phyloP scores from a whole-genome alignment of 257 asterid species.

The Lavandula angustifolia region DNA sequence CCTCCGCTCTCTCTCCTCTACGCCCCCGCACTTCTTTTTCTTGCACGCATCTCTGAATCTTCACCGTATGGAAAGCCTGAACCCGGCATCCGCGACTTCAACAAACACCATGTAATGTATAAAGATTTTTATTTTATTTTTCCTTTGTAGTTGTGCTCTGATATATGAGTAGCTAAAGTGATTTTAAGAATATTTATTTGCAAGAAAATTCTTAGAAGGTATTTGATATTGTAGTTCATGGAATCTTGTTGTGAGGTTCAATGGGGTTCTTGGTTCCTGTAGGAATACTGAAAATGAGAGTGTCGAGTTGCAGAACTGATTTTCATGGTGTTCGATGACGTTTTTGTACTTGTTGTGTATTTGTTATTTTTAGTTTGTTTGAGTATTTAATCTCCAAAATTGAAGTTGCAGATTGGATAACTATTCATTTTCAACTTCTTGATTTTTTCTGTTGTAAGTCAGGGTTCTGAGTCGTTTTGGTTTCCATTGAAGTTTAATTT shows the following conservation, averaged over 20 bases:
- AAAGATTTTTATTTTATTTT: not conserved
- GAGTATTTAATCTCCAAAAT: too few species aligned
- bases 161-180: not conserved
- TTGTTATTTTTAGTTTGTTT: too few species aligned
- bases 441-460: too few species aligned
- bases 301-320: slow-evolving; percentile 44
- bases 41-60: slow-evolving; percentile 32
- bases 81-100: slow-evolving; percentile 10
- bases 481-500: too few species aligned
- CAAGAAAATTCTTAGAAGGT: slow-evolving; percentile 50
- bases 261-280: slow-evolving; percentile 76
- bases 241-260: slow-evolving; percentile 77
- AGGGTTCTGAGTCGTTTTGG: too few species aligned
- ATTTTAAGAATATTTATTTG: slow-evolving; percentile 17
- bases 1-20: too few species aligned
- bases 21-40: too few species aligned
- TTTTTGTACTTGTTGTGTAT: too few species aligned
- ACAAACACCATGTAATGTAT: slow-evolving; percentile 26
- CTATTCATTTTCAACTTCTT: too few species aligned
- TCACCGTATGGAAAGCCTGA: slow-evolving; percentile 30
- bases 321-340: too few species aligned
- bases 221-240: slow-evolving; percentile 66
- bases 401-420: too few species aligned
- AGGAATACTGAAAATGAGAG: slow-evolving; percentile 67
- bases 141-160: not conserved